Percentiles rank a stretch among this genome's conserved stretches.
phyloP scores from a whole-genome alignment of 2,329 filamentous ascomycete species.

The Neonectria neomacrospora region DNA sequence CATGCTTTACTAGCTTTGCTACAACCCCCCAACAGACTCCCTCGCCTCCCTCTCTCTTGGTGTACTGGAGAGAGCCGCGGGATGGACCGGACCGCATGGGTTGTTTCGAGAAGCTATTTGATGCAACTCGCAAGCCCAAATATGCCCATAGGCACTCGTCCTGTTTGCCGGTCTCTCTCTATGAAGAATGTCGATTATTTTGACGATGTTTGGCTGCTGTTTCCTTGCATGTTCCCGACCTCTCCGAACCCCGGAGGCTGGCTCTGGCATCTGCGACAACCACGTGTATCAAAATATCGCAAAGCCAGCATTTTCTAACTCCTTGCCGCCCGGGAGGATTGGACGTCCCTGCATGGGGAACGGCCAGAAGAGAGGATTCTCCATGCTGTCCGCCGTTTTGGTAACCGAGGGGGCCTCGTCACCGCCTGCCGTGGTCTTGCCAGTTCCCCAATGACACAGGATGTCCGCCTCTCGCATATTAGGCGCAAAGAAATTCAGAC shows the following conservation, averaged over 20 bases:
- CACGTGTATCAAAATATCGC: conserved; percentile 42
- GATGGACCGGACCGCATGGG: neutral
- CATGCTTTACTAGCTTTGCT: neutral
- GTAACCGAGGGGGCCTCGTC: conserved; percentile 32
- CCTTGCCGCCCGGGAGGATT: conserved; percentile 59
- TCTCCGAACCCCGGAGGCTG: neutral
- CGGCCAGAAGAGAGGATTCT: conserved; percentile 70
- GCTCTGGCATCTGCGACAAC: neutral
- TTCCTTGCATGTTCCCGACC: neutral
- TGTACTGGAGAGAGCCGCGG: neutral
- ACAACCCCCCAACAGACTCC: neutral
- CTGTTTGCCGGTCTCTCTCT: neutral
- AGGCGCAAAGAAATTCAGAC: conserved; percentile 68
- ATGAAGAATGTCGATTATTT: neutral
- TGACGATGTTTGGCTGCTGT: neutral
- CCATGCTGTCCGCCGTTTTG: conserved; percentile 51
- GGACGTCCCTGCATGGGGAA: conserved; percentile 70
- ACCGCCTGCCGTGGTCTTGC: conserved; percentile 25
- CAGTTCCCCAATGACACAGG: conserved; percentile 58
- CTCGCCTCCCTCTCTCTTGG: neutral
- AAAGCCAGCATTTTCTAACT: conserved; percentile 65
- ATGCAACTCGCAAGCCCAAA: neutral
- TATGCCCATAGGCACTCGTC: neutral
- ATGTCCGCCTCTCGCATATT: conserved; percentile 61
- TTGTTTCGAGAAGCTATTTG: neutral